Conservation (phyloP, 805 yeast genomes). For the Teunomyces pallodes region DNA sequence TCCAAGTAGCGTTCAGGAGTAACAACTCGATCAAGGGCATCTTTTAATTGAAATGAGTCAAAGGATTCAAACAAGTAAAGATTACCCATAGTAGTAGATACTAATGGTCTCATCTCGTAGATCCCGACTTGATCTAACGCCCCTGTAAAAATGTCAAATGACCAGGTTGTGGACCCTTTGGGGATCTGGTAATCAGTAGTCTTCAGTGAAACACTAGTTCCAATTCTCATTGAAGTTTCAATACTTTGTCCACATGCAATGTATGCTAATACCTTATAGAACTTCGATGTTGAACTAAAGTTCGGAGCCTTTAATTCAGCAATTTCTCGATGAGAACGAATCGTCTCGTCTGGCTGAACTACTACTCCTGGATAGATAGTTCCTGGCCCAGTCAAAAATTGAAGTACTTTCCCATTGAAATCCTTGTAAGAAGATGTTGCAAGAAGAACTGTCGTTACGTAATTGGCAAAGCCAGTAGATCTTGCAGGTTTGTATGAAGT, state of each 20-base stretch:
- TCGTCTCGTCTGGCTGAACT: slow-evolving; percentile 13
- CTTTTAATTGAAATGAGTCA: slow-evolving; percentile 18
- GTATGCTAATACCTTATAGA: slow-evolving; percentile 27
- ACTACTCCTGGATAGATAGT: slow-evolving; percentile 37
- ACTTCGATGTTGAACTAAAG: slow-evolving; percentile 23
- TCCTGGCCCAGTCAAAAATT: slow-evolving; percentile 40
- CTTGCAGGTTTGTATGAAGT: slow-evolving; percentile 30
- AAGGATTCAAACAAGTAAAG: slow-evolving; percentile 31
- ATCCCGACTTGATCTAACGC: slow-evolving; percentile 43
- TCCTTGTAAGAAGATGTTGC: slow-evolving; percentile 16
- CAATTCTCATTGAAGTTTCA: slow-evolving; percentile 15
- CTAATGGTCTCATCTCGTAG: slow-evolving; percentile 40
- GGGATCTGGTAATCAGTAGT: slow-evolving; percentile 20
- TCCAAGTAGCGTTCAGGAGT: slow-evolving; percentile 8
- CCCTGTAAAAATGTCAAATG: slow-evolving; percentile 33
- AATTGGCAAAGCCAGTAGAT: slow-evolving; percentile 34
- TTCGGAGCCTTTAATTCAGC: slow-evolving; percentile 27
- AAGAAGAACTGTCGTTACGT: slow-evolving; percentile 21
- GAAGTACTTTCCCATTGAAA: slow-evolving; percentile 24
- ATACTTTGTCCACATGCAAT: slow-evolving; percentile 28
- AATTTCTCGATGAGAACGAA: slow-evolving; percentile 38
- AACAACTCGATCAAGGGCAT: not conserved
- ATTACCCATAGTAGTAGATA: slow-evolving; percentile 31
- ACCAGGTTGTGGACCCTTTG: slow-evolving; percentile 21
- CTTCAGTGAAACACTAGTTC: slow-evolving; percentile 15